Percentiles rank a stretch among this genome's conserved stretches.
These are phyloP conservation scores for Rhodotorula sp. DNA, from an alignment of 1,284 basidiomycete species.

Conservation along the genomic window DNA sequence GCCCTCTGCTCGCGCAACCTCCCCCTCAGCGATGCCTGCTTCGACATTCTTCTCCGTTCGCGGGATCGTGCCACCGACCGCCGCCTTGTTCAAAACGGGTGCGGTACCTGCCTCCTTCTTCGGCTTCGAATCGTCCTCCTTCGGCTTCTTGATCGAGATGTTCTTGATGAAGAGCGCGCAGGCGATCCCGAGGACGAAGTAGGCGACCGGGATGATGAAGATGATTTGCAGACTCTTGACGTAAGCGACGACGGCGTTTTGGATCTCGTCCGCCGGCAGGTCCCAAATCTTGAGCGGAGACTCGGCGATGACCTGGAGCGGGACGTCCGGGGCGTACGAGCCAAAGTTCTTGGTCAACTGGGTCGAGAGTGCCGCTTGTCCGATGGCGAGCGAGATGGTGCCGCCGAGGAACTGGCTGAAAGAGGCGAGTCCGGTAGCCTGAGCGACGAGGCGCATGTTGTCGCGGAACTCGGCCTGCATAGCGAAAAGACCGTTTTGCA, in stretches of 20 bases:
- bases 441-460: slow-evolving; percentile 22
- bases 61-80: too few relatives aligned
- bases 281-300: slow-evolving; percentile 28
- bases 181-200: slow-evolving; percentile 15
- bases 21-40: slow-evolving; percentile 6
- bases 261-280: slow-evolving; percentile 1
- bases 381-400: slow-evolving; percentile 31
- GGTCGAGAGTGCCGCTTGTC: slow-evolving; percentile 27
- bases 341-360: slow-evolving; percentile 30
- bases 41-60: slow-evolving; percentile 12
- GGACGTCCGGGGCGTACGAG: slow-evolving; percentile 28
- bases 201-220: slow-evolving; percentile 25
- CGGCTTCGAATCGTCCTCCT: not conserved
- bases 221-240: slow-evolving; percentile 24
- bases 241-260: slow-evolving; percentile 25
- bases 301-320: slow-evolving; percentile 25
- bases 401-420: slow-evolving; percentile 28
- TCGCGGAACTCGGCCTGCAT: slow-evolving; percentile 39
- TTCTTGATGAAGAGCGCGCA: slow-evolving; percentile 30
- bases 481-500: slow-evolving; percentile 36
- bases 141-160: slow-evolving; percentile 29
- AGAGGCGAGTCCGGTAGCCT: slow-evolving; percentile 30
- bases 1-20: slow-evolving; percentile 19
- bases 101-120: not conserved
- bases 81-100: not conserved